Evolutionary conservation across 2,329 filamentous ascomycete genomes (phyloP), one percentile per base, ranked within the genome.

Genomic region (Ophiocordyceps polyrhachis-furcata): DNA sequence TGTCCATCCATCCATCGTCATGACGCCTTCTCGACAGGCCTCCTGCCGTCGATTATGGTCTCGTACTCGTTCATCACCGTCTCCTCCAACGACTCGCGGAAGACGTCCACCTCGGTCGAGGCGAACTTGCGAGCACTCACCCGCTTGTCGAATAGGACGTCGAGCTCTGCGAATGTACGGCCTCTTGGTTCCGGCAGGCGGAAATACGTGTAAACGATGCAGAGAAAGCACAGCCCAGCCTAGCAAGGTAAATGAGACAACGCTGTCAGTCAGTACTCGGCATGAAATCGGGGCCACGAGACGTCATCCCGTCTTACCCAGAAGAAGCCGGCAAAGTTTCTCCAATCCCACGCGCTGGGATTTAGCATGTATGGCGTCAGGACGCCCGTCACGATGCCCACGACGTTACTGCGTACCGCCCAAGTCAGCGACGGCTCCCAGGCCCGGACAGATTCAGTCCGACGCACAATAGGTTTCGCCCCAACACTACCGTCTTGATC

Each of bases 341-440:
- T 71, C 87, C 86, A 94, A 62, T 93, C 68, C 87, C 88, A 94
- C 0, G 77, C 81, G 1, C 69, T 71, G 0, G 87, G 85, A 63
- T 94, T 94, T 40, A 93, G 71, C 87, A 94, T 94, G 63, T 93
- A 93, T 0, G 87, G 87, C 0, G 85, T 93, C 38, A 94, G 62
- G 4, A 93, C 81, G 43, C 77, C 80, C 56, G 79, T 84, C 53
- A 93, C 64, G 51, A 95, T 93, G 50, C 75, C 81, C 40, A 88
- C 82, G 43, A 93, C 66, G 55, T 91, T 88, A 68, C 73, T 76
- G 43, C 23, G 31, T 11, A n/a, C n/a, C 17, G 5, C n/a, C 12
- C 25, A 7, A 12, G 43, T 46, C 14, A 17, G 38, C 21, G 23
- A 41, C 8, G 14, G 17, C 4, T 23, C 11, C 19, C 19, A 17